phyloP scores from a whole-genome alignment of 192 early-diverging fungal genomes.

The Entomortierella beljakovae region DNA sequence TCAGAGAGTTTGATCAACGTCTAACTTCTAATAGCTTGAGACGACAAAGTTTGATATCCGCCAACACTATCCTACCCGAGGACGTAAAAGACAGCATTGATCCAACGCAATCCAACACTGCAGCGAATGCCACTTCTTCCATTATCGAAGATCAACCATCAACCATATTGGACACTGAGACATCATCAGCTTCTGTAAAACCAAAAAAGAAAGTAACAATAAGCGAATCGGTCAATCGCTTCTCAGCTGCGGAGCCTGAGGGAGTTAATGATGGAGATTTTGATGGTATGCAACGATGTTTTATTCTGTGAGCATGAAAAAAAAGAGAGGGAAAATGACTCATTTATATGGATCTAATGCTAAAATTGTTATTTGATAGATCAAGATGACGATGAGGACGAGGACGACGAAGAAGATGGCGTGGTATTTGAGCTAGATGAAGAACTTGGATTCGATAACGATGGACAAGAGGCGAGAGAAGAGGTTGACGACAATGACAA shows the following conservation, averaged over 20 bases:
- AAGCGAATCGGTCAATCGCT: slow-evolving; percentile 12
- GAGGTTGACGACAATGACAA: slow-evolving; percentile 1
- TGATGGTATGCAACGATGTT: neutral
- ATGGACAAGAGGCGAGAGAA: neutral
- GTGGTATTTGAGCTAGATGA: slow-evolving; percentile 52
- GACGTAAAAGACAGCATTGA: slow-evolving; percentile 1
- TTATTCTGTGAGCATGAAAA: neutral
- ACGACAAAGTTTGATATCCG: slow-evolving; percentile 36
- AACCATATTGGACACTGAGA: slow-evolving; percentile 7
- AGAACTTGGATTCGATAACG: slow-evolving; percentile 39
- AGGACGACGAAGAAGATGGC: slow-evolving; percentile 24
- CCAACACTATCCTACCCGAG: neutral
- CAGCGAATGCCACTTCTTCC: slow-evolving; percentile 14
- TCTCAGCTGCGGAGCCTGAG: slow-evolving; percentile 37
- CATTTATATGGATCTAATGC: too few species aligned
- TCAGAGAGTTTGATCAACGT: slow-evolving; percentile 47
- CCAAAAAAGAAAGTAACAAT: slow-evolving; percentile 54
- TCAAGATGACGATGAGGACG: slow-evolving; percentile 1
- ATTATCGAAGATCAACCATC: slow-evolving; percentile 2
- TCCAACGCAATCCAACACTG: slow-evolving; percentile 20
- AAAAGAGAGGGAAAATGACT: too few species aligned
- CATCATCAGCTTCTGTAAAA: slow-evolving; percentile 17
- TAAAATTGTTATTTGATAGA: neutral
- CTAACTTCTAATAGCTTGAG: slow-evolving; percentile 37
- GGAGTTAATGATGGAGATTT: neutral